phyloP scores from a whole-genome alignment of 2,329 filamentous ascomycete species.

The Penicillium sclerotiorum region DNA sequence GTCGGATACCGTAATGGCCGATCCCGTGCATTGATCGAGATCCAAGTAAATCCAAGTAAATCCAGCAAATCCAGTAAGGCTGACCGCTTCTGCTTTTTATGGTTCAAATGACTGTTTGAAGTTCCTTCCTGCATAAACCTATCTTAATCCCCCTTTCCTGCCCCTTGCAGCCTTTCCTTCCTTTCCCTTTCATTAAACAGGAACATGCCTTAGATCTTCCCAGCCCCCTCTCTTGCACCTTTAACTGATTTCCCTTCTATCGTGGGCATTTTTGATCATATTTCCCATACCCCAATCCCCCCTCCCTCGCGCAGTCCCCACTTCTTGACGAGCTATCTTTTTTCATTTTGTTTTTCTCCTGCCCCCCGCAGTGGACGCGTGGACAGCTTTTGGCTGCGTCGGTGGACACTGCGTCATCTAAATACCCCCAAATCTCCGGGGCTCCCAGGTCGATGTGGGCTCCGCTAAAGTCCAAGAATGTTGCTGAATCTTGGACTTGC shows the following conservation, averaged over 20 bases:
- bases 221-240: not conserved
- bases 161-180: slow-evolving; percentile 11
- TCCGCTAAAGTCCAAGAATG: slow-evolving; percentile 36
- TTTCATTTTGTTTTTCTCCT: not conserved
- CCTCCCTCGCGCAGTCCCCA: not conserved
- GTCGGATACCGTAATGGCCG: not conserved
- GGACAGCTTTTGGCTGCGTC: not conserved
- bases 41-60: not conserved
- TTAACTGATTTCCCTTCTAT: no score
- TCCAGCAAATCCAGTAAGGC: not conserved
- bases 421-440: not conserved
- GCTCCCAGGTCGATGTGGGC: slow-evolving; percentile 21
- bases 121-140: not conserved
- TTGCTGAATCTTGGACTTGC: slow-evolving; percentile 47
- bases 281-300: no score
- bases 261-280: no score
- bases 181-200: no score
- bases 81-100: not conserved
- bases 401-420: not conserved
- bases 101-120: not conserved
- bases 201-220: not conserved
- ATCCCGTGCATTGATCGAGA: not conserved
- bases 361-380: not conserved
- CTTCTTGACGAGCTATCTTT: not conserved
- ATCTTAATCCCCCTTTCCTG: not conserved